These are phyloP conservation scores for Ganoderma sinense DNA, from an alignment of 1,284 basidiomycete species.

Conservation along the genomic window DNA sequence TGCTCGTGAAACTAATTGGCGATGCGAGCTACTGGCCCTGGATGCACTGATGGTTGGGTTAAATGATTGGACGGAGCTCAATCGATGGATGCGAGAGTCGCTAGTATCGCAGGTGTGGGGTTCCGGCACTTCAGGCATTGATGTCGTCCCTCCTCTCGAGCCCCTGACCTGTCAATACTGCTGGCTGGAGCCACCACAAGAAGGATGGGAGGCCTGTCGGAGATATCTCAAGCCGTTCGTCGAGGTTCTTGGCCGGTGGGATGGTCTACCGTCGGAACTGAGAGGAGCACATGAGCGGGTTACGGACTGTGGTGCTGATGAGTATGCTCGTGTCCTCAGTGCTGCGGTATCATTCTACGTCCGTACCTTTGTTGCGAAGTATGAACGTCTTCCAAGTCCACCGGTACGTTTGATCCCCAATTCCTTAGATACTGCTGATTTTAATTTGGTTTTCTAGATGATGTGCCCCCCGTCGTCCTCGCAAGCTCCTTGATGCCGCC, in stretches of 20 bases:
- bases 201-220: constrained; percentile 4
- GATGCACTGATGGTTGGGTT: constrained; percentile 5
- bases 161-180: background rate
- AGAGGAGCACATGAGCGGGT: background rate
- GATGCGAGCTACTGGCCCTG: constrained; percentile 12
- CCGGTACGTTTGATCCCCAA: background rate
- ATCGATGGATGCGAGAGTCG: constrained; percentile 4
- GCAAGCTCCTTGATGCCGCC: no score
- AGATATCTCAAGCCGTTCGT: background rate
- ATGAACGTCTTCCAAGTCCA: background rate
- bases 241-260: background rate
- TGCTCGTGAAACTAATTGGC: constrained; percentile 8
- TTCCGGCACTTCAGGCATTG: background rate
- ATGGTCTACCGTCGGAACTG: background rate
- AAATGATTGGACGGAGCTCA: background rate
- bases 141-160: background rate
- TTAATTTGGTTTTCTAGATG: no score
- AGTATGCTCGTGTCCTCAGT: background rate
- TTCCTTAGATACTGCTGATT: no score
- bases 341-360: constrained; percentile 6
- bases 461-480: no score
- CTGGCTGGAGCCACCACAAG: background rate
- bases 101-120: constrained; percentile 7
- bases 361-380: constrained; percentile 1
- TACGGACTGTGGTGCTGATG: background rate